Base-by-base conservation (phyloP, 345 rosid genomes). In the Salix arbutifolia region DNA sequence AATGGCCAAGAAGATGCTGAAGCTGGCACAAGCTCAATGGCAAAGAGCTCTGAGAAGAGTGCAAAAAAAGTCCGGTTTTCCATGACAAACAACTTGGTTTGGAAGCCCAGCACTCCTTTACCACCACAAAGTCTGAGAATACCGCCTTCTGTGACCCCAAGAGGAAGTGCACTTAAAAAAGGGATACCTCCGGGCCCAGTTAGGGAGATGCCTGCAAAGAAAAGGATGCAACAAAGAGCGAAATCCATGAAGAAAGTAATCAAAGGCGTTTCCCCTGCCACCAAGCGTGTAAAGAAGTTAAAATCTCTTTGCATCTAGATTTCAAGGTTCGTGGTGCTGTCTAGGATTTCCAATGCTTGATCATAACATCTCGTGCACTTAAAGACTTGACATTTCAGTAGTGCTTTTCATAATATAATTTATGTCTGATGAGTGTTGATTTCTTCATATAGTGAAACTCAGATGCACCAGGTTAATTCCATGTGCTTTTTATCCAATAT, bases 81-180 rank as follows among this genome's bases (percentile, higher is more conserved):
- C 13, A 93, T 92, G 94, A 91, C 88, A 76, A 92, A 83, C 85
- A 96, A 93, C 85, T 77, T 96, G 88, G 96, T 93, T 48, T 96
- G 99, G 99, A 96, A 93, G 81, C 97, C 99, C 14, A 96, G 93
- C 67, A 91, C 85, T 79, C 99, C 99, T 56, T 77, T 96, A 70
- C 99, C 99, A 76, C 99, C 98, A 18, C 90, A 93, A 73, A 88
- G 86, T 77, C 76, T 96, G 87, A 91, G 99, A 84, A 78, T 93
- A 83, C 99, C 99, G 1, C 97, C 99, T 3, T 90, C 99, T 73
- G 91, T 87, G 71, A 92, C 94, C 16, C 99, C 99, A 8, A 85
- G 99, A 82, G 99, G 99, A 80, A 96, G 99, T 87, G 99, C 99
- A 25, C 92, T 96, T 25, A 96, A 96, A 88, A 79, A 91, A 85